Conservation (phyloP, 306 rosid genomes). For the Quercus aquifolioides region DNA sequence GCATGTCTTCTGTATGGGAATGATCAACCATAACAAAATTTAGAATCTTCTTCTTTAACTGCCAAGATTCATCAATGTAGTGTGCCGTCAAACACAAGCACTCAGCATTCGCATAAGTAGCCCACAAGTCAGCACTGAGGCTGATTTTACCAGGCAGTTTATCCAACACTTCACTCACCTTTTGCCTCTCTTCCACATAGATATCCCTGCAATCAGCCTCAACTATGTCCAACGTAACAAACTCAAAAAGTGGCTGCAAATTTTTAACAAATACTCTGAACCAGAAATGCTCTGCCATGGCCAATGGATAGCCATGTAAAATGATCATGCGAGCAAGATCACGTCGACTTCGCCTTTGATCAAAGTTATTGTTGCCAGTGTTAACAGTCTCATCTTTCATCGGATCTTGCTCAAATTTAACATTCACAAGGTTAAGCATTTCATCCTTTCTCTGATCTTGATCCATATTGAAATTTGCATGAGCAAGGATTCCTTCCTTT, state of each 20-base stretch:
- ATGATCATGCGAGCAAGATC: constrained; percentile 99
- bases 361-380: constrained; percentile 57
- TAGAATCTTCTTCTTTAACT: constrained; percentile 67
- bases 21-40: constrained; percentile 73
- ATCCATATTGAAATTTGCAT: constrained; percentile 59
- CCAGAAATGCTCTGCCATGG: constrained; percentile 93
- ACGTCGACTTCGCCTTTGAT: constrained; percentile 83
- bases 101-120: constrained; percentile 45
- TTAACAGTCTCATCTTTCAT: constrained; percentile 61
- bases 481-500: constrained; percentile 67
- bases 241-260: constrained; percentile 94
- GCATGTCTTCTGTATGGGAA: constrained; percentile 75
- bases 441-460: constrained; percentile 80
- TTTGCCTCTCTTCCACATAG: constrained; percentile 77
- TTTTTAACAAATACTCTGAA: constrained; percentile 88
- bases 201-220: constrained; percentile 96
- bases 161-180: constrained; percentile 84
- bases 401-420: constrained; percentile 84
- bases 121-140: constrained; percentile 84
- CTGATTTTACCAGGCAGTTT: constrained; percentile 93
- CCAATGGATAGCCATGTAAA: constrained; percentile 93
- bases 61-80: constrained; percentile 94
- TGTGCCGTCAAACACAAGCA: constrained; percentile 86
- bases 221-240: constrained; percentile 60
- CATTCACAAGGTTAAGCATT: constrained; percentile 66